These are phyloP conservation scores for Cryphonectria japonica DNA, from an alignment of 2,329 filamentous ascomycete species.

Conservation along the genomic window DNA sequence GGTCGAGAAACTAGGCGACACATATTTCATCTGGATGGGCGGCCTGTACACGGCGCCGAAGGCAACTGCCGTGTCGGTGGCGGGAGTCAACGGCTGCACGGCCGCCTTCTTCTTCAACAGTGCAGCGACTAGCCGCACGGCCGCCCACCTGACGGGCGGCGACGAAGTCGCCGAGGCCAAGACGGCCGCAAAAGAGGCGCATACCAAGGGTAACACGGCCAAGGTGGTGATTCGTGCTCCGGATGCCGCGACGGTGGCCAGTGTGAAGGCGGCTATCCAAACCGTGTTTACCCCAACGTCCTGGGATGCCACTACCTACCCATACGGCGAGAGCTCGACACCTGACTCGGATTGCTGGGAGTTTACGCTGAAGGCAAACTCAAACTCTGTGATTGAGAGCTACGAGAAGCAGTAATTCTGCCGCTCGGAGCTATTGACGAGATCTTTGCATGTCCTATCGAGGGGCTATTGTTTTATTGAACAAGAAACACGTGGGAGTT, in stretches of 20 bases:
- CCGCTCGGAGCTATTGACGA: too few relatives aligned
- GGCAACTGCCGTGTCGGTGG: neutral
- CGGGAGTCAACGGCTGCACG: neutral
- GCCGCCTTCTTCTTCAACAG: neutral
- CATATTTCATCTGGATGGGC: too few relatives aligned
- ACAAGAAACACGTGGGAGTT: too few relatives aligned
- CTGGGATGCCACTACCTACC: neutral
- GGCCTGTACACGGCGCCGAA: neutral
- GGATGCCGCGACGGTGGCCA: neutral
- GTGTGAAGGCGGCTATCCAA: neutral
- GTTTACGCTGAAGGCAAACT: too few relatives aligned
- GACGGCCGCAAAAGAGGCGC: neutral
- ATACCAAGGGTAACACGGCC: neutral
- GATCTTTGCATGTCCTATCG: too few relatives aligned
- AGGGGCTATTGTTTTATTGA: too few relatives aligned
- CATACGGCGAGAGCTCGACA: neutral
- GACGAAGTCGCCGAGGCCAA: neutral
- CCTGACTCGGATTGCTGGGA: too few relatives aligned
- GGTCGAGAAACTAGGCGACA: too few relatives aligned
- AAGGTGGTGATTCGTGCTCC: neutral
- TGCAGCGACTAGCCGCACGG: neutral
- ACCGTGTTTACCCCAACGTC: neutral
- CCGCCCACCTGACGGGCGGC: neutral
- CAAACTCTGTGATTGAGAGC: too few relatives aligned
- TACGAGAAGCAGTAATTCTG: too few relatives aligned